Percentiles rank a stretch among this genome's conserved stretches.
Evolutionary conservation across 78 protist species (phyloP).

Genomic region (Dictyostelium firmibasis): DNA sequence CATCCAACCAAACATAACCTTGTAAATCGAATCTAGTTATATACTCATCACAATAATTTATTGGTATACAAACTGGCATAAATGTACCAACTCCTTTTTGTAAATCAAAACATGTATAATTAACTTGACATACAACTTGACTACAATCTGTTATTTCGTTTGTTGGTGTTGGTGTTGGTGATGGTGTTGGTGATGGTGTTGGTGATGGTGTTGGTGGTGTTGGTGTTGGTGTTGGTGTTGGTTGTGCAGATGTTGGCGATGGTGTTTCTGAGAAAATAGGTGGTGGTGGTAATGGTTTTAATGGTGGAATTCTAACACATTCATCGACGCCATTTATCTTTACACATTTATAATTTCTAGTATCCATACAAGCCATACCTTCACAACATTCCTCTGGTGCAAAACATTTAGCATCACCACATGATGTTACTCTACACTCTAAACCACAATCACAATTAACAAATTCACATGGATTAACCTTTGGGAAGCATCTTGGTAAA

Average conservation of each 20-base stretch:
- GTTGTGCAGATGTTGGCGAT: neutral
- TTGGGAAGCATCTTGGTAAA: constrained; percentile 21
- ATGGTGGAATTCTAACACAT: neutral
- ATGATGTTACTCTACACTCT: neutral
- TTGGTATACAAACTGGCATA: constrained; percentile 13
- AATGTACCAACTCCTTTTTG: neutral
- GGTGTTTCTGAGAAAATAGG: neutral
- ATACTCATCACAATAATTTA: neutral
- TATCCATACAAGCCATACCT: neutral
- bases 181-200: neutral
- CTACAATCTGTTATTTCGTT: neutral
- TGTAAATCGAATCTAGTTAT: neutral
- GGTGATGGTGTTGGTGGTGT: neutral
- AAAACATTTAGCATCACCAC: constrained; percentile 7
- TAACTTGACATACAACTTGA: neutral
- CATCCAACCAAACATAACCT: constrained; percentile 7
- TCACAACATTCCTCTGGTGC: constrained; percentile 2
- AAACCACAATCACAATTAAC: neutral
- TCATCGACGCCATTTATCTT: neutral
- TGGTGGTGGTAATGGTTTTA: neutral
- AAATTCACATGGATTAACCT: neutral
- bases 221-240: neutral
- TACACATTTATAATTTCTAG: neutral
- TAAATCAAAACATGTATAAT: neutral
- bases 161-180: neutral